A percentile compares a stretch with the other conserved stretches of the same genome.
phyloP scores from a whole-genome alignment of 352 stramenopile genomes.

The Phytophthora sp. region DNA sequence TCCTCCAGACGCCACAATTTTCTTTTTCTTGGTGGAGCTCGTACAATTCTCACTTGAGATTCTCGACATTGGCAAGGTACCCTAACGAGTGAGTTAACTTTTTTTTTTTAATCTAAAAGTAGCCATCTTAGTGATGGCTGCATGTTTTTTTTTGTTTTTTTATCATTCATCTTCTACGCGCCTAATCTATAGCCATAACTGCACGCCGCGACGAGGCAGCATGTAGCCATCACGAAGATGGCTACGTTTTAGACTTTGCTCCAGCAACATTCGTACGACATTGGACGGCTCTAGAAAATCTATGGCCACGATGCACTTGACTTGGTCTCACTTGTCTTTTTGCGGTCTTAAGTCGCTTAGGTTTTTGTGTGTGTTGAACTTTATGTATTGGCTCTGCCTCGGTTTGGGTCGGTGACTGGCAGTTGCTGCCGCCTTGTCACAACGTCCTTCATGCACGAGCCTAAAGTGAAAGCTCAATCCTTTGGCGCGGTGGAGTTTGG shows the following conservation, averaged over 20 bases:
- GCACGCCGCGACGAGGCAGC: no score
- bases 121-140: no score
- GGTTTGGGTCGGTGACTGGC: slow-evolving; percentile 38
- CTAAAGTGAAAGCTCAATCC: slow-evolving; percentile 38
- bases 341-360: not conserved
- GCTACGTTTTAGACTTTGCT: not conserved
- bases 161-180: no score
- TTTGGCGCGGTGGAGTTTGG: slow-evolving; percentile 12
- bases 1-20: no score
- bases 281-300: not conserved
- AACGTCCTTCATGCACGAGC: slow-evolving; percentile 38
- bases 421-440: slow-evolving; percentile 24
- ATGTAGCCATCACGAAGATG: not conserved
- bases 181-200: no score
- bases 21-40: no score
- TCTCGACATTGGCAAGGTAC: no score
- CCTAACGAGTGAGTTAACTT: no score
- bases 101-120: no score
- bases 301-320: not conserved
- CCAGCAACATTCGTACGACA: not conserved
- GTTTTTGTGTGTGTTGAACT: not conserved
- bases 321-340: slow-evolving; percentile 5
- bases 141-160: no score
- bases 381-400: slow-evolving; percentile 28
- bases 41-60: no score